These are phyloP conservation scores for Cystoderma amianthinum DNA, from an alignment of 768 basidiomycete species.

Conservation along the genomic window DNA sequence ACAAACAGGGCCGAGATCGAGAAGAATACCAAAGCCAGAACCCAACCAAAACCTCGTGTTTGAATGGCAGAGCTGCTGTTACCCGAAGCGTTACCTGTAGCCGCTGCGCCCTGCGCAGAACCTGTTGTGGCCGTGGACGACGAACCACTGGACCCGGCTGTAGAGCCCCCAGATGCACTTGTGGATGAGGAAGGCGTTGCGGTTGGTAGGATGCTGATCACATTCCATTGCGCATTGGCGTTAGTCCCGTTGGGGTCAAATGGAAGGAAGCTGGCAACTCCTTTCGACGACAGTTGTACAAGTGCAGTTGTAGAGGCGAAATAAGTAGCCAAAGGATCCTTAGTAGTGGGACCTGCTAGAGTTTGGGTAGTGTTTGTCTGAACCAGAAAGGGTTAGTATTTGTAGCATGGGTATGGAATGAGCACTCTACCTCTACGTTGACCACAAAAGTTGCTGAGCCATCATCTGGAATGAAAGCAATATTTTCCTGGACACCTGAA, in stretches of 20 bases:
- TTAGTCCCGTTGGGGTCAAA: slow-evolving; percentile 45
- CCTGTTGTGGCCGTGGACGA: not conserved
- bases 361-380: slow-evolving; percentile 60
- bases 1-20: not conserved
- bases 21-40: not conserved
- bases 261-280: slow-evolving; percentile 53
- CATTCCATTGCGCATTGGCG: slow-evolving; percentile 39
- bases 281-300: slow-evolving; percentile 60
- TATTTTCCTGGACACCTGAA: slow-evolving; percentile 55
- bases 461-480: slow-evolving; percentile 74
- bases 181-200: slow-evolving; percentile 6
- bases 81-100: not conserved
- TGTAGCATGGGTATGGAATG: not conserved
- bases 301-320: slow-evolving; percentile 55
- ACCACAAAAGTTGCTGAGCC: slow-evolving; percentile 65
- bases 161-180: slow-evolving; percentile 1
- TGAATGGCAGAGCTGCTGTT: not conserved
- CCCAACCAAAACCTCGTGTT: not conserved
- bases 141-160: not conserved
- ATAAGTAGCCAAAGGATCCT: slow-evolving; percentile 57
- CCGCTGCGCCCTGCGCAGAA: not conserved
- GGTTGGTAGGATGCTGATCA: slow-evolving; percentile 36
- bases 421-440: slow-evolving; percentile 47
- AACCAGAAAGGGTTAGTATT: not conserved
- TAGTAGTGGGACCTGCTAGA: slow-evolving; percentile 50